Evolutionary conservation across 1,284 basidiomycete genomes (phyloP).

Genomic region (Puccinia coronata): DNA sequence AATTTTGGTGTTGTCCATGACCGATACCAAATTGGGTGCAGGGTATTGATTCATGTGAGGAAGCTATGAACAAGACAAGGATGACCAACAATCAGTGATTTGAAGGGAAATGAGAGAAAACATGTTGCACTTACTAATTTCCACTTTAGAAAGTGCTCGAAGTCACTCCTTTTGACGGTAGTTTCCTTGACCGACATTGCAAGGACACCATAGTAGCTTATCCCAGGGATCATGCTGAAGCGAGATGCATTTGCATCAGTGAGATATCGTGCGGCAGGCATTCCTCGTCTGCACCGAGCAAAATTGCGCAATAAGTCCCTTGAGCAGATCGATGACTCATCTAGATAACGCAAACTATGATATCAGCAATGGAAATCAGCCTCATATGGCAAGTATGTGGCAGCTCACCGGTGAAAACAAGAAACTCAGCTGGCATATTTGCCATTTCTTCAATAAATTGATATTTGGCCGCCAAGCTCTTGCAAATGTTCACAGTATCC

Average conservation of each 20-base stretch:
- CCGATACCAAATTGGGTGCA: background rate
- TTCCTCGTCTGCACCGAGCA: too few species aligned
- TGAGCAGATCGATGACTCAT: too few species aligned
- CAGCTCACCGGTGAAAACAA: too few species aligned
- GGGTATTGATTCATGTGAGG: slow-evolving; percentile 14
- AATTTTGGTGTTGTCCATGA: background rate
- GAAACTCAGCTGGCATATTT: too few species aligned
- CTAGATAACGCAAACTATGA: too few species aligned
- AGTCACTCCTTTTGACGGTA: background rate
- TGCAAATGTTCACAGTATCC: background rate
- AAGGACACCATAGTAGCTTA: background rate
- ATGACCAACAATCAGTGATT: background rate
- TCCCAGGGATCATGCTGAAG: background rate
- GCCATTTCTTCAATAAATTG: background rate
- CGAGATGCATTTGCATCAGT: background rate
- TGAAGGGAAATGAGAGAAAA: too few species aligned
- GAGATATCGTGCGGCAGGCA: too few species aligned
- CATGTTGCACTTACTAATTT: slow-evolving; percentile 4
- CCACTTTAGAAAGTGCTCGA: slow-evolving; percentile 13
- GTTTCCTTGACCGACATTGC: background rate
- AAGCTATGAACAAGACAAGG: background rate
- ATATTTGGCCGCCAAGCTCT: background rate
- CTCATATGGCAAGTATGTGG: too few species aligned
- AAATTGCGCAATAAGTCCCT: too few species aligned
- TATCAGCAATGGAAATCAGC: too few species aligned